Percentiles rank a stretch among this genome's conserved stretches.
These are phyloP conservation scores for Alternaria burnsii DNA, from an alignment of 2,329 filamentous ascomycete species.

Conservation along the genomic window DNA sequence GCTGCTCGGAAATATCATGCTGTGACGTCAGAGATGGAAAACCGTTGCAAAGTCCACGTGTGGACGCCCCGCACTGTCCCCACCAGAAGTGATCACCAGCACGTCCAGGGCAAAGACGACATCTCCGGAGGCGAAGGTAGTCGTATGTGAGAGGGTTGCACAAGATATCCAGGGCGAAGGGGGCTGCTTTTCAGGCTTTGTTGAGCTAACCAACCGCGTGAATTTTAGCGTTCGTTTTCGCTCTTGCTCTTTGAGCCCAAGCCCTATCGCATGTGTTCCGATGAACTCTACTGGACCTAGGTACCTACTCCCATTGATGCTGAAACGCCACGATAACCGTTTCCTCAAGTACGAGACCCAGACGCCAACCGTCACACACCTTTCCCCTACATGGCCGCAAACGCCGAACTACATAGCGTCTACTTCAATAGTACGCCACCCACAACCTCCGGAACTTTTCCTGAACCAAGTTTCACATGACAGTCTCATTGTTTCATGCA, in stretches of 20 bases:
- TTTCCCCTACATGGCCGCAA: not conserved
- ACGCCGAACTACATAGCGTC: not conserved
- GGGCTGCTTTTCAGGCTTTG: not conserved
- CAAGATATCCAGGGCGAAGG: not conserved
- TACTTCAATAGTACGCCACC: slow-evolving; percentile 1
- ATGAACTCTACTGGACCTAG: not conserved
- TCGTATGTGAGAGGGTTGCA: not conserved
- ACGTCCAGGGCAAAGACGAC: not conserved
- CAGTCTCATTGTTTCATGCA: not conserved
- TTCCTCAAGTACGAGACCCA: not conserved
- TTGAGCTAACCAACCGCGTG: not conserved
- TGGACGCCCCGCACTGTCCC: slow-evolving; percentile 12
- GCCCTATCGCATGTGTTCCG: not conserved
- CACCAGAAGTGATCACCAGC: slow-evolving; percentile 1
- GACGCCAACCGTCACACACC: not conserved
- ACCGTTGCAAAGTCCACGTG: slow-evolving; percentile 8
- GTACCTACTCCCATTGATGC: not conserved
- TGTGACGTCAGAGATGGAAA: slow-evolving; percentile 12
- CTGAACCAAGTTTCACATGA: slow-evolving; percentile 3
- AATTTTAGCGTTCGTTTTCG: not conserved
- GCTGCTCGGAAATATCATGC: not conserved
- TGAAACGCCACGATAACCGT: not conserved
- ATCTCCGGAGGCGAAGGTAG: not conserved
- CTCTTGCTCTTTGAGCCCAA: not conserved
- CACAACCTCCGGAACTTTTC: slow-evolving; percentile 9